Base-by-base conservation (phyloP, 1,284 basidiomycete species). In the Apiotrichum siamense region DNA sequence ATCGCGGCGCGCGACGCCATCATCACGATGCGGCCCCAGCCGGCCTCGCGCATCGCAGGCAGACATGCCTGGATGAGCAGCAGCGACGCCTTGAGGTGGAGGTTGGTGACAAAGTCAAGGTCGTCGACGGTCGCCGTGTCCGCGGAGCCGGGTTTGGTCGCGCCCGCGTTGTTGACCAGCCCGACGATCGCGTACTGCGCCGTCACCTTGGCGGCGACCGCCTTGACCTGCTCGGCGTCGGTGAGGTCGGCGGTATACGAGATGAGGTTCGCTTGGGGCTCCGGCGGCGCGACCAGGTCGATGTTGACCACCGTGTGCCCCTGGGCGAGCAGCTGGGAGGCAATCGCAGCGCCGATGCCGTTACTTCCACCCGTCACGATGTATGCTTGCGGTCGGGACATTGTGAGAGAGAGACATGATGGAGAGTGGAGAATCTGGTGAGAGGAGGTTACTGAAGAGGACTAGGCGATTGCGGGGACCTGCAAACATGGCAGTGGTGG, bases 41-140 rank as follows among this genome's bases (percentile, higher is more conserved):
- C 44, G 0, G 45, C 48, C 15, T 20, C 45, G 17, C 45, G 40
- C 53, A 54, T 54, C 0, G 40, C 29, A 29, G 53, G 53, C 6
- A 43, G 23, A 29, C 25, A 45, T 7, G 35, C 39, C 42, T 55
- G 44, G 15, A 45, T 43, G 37, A 49, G 43, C 15, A 46, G 36
- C 41, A 55, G 27, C 26, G 42, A 24, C 23, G 24, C 45, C 24
- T 31, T 43, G 7, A 50, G 81, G 71, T 97, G 96, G 39, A 89
- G 91, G 23, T 83, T 74, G 67, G 93, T 86, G 88, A 97, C 93
- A 48, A 79, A 57, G 47, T 64, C 62, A 39, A 59, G 44, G 36
- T 62, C 59, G 25, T 52, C 51, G 31, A 47, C 27, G 12, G 41
- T 50, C 18, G 43, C 38, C 12, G 52, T 49, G 33, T 61, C 62